Conservation (phyloP, 1,139 yeast genomes). For the Geotrichum macrosporum region DNA sequence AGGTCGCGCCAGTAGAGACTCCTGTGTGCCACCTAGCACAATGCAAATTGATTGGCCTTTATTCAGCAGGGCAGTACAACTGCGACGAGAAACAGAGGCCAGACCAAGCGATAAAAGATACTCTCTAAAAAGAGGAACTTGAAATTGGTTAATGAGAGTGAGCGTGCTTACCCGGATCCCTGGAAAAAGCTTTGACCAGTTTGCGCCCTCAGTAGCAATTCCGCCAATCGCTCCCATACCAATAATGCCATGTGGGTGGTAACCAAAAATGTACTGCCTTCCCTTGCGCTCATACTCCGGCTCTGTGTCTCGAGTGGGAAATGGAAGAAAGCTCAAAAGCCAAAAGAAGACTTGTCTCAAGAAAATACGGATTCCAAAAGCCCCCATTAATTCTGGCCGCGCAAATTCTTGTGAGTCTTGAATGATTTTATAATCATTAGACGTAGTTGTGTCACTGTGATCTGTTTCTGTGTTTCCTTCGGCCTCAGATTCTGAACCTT, state of each 20-base stretch:
- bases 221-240: conserved; percentile 90
- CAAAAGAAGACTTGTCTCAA: conserved; percentile 5
- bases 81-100: conserved; percentile 75
- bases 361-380: conserved; percentile 2
- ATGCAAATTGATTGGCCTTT: conserved; percentile 71
- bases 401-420: conserved; percentile 10
- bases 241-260: conserved; percentile 96
- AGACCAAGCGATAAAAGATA: conserved; percentile 77
- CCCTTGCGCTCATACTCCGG: conserved; percentile 28
- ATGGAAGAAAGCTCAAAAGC: conserved; percentile 6
- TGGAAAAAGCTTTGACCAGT: conserved; percentile 66
- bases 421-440: conserved; percentile 1
- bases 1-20: conserved; percentile 67
- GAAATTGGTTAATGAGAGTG: conserved; percentile 80
- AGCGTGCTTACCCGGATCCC: conserved; percentile 74
- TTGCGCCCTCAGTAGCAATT: conserved; percentile 74
- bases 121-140: conserved; percentile 84
- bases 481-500: not conserved
- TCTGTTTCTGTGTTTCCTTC: conserved; percentile 3
- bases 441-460: not conserved
- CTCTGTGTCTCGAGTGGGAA: conserved; percentile 1
- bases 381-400: not conserved
- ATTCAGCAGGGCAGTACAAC: conserved; percentile 60
- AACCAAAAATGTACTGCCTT: conserved; percentile 73
- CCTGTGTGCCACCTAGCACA: conserved; percentile 95